phyloP scores from a whole-genome alignment of 495 filamentous ascomycete species.

The Aspergillus carlsbadensis region DNA sequence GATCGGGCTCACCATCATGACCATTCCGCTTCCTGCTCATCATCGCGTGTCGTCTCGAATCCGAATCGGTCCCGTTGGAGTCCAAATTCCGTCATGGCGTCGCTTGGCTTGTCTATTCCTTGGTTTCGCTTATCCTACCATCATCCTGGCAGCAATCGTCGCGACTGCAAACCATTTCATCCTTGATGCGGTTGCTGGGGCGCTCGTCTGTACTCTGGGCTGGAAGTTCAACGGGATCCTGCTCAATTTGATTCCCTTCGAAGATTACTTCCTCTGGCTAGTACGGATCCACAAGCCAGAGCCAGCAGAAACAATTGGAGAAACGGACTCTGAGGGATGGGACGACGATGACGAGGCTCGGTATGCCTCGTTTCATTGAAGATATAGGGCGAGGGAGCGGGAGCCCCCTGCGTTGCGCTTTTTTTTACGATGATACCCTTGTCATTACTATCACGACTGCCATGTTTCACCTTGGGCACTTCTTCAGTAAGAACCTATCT shows the following conservation, averaged over 20 bases:
- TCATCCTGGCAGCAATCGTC: constrained; percentile 66
- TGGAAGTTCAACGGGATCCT: constrained; percentile 59
- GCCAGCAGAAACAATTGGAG: constrained; percentile 19
- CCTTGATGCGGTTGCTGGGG: constrained; percentile 68
- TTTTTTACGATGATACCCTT: constrained; percentile 19
- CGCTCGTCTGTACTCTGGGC: constrained; percentile 55
- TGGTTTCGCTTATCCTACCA: constrained; percentile 62
- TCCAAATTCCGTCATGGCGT: constrained; percentile 40
- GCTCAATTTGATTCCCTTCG: constrained; percentile 58
- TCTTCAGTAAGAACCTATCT: not conserved
- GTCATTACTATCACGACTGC: constrained; percentile 3
- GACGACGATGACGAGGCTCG: constrained; percentile 21
- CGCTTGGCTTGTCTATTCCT: constrained; percentile 46
- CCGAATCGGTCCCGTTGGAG: constrained; percentile 20
- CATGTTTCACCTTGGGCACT: constrained; percentile 1
- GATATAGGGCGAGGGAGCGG: not conserved
- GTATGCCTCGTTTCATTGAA: constrained; percentile 17
- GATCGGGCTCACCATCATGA: constrained; percentile 67
- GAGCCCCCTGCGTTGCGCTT: not conserved
- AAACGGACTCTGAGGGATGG: constrained; percentile 18
- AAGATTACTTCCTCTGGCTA: constrained; percentile 65
- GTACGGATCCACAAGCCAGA: constrained; percentile 63
- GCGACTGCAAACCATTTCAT: constrained; percentile 75
- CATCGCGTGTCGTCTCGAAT: constrained; percentile 29
- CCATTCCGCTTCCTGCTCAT: constrained; percentile 45